Evolutionary conservation across 495 filamentous ascomycete genomes (phyloP), one percentile per base, ranked within the genome.

Genomic region (Zalerion maritima): DNA sequence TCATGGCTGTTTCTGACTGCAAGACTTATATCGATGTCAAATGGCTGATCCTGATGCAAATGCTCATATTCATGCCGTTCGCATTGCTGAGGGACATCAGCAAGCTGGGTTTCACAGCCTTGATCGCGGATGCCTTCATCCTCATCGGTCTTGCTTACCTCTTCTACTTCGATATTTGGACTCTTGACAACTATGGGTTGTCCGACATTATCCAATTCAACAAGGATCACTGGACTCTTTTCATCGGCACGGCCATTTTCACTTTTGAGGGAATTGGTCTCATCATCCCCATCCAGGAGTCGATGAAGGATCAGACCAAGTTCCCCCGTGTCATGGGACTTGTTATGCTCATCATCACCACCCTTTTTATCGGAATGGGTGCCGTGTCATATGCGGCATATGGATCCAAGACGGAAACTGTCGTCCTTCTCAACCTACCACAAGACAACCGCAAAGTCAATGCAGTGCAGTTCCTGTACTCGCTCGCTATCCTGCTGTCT

Each of bases 281-380:
- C n/a, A 93, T 97, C 54, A 94, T 97, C 34, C 89, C 89, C 2
- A 96, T 97, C 34, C 91, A 97, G 54, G 82, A 89, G 46, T 89
- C 85, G 2, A 97, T 97, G 89, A 77, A 72, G 45, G 60, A 81
- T 26, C 89, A 83, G 1, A 63, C 73, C 29, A 83, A 91, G 43
- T 94, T 97, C 47, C 82, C 86, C 14, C 67, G 62, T 31, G 81
- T 97, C 19, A 71, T 97, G 29, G 81, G 69, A 18, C 67, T 65
- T 31, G 81, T 94, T 32, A 96, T 96, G 89, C 67, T 94, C 36
- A 72, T 94, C 47, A 94, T 96, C 46, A 84, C 81, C 9, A 60
- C 81, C 40, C 68, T 97, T 39, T 97, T 97, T 58, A 64, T 84
- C 31, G 75, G 71, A 32, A 91, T 92, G 60, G 89, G 89, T 36